phyloP scores from a whole-genome alignment of 2,329 filamentous ascomycete genomes.

The Diplodia mutila region DNA sequence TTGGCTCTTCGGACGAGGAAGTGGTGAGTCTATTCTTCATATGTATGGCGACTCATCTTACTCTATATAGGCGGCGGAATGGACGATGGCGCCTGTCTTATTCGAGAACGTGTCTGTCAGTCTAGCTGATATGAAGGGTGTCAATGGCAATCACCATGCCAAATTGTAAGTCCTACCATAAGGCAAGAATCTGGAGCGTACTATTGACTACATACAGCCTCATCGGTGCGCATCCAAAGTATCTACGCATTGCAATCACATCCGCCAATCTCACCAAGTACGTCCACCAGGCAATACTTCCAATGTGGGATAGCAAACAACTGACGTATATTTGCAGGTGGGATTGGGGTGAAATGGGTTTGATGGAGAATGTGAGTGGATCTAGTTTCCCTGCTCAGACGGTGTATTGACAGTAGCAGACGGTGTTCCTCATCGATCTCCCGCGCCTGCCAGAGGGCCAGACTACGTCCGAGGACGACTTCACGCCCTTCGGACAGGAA shows the following conservation, averaged over 20 bases:
- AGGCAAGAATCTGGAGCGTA: not conserved
- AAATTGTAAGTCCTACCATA: slow-evolving; percentile 60
- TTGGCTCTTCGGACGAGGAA: slow-evolving; percentile 60
- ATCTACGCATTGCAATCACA: slow-evolving; percentile 80
- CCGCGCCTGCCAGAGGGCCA: slow-evolving; percentile 57
- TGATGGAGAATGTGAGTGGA: slow-evolving; percentile 77
- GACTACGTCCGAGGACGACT: slow-evolving; percentile 35
- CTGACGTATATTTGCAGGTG: not conserved
- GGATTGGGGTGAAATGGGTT: slow-evolving; percentile 82
- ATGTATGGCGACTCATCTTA: not conserved
- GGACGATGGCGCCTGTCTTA: slow-evolving; percentile 35
- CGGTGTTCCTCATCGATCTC: slow-evolving; percentile 89
- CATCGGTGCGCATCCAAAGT: slow-evolving; percentile 74
- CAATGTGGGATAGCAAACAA: not conserved
- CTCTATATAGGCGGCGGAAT: not conserved
- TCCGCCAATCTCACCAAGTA: slow-evolving; percentile 83
- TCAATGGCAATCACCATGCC: slow-evolving; percentile 82
- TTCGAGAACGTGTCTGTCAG: slow-evolving; percentile 65
- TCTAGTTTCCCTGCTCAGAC: not conserved
- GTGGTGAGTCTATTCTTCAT: not conserved
- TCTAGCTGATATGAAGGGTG: slow-evolving; percentile 79
- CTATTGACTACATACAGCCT: slow-evolving; percentile 50
- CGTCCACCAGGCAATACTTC: slow-evolving; percentile 40
- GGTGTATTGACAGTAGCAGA: slow-evolving; percentile 40
- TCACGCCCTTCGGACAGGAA: slow-evolving; percentile 68